A percentile compares a stretch with the other conserved stretches of the same genome.
Conservation (phyloP, 257 asterid species). For the Thymus quinquecostatus region DNA sequence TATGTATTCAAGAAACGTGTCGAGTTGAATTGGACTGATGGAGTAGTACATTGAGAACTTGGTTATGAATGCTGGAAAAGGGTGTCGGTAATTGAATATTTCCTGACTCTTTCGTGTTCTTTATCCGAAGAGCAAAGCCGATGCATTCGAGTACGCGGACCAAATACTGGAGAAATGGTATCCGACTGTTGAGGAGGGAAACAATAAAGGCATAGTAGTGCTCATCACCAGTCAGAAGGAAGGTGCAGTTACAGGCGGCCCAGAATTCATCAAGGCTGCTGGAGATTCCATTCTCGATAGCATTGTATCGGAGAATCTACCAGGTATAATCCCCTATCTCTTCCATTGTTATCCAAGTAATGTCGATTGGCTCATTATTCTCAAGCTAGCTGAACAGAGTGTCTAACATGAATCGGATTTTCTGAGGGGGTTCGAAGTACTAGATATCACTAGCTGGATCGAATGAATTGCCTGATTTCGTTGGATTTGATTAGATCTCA, state of each 20-base stretch:
- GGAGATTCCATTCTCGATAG: constrained; percentile 94
- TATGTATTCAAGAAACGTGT: too few species aligned
- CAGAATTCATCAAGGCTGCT: constrained; percentile 83
- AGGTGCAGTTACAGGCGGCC: constrained; percentile 99
- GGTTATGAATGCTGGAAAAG: constrained; percentile 23
- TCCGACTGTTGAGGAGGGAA: constrained; percentile 84
- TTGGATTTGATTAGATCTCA: not conserved
- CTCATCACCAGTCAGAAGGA: constrained; percentile 97
- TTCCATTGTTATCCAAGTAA: not conserved
- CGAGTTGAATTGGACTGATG: too few species aligned
- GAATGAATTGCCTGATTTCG: not conserved
- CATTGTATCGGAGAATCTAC: constrained; percentile 92
- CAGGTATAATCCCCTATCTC: constrained; percentile 47
- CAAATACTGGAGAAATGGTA: constrained; percentile 91
- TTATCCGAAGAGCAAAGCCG: constrained; percentile 85
- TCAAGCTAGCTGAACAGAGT: not conserved
- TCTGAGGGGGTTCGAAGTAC: not conserved
- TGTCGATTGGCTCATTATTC: not conserved
- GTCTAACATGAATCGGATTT: not conserved
- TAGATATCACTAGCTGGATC: not conserved
- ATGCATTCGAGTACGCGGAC: constrained; percentile 97
- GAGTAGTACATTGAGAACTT: too few species aligned
- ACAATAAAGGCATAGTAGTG: constrained; percentile 88
- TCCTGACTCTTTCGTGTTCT: constrained; percentile 13
- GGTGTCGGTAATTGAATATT: not conserved